Evolutionary conservation across 176 grass and related monocot species (phyloP).

Genomic region (Saccharum officinarum): DNA sequence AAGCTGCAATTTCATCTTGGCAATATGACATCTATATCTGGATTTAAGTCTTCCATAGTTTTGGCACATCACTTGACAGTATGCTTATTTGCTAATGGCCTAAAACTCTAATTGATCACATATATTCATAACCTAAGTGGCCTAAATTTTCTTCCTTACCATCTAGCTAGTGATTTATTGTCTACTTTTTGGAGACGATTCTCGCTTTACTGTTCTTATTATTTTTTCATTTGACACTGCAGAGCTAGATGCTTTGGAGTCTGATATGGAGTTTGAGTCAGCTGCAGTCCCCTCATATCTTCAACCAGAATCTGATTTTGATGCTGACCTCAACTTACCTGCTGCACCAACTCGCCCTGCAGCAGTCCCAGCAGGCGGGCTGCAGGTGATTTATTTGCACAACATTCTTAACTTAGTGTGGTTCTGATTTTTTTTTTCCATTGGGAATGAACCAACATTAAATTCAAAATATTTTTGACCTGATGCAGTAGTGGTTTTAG

Average conservation of each 20-base stretch:
- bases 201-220: neutral
- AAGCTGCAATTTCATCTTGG: slow-evolving; percentile 7
- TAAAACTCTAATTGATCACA: slow-evolving; percentile 11
- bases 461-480: neutral
- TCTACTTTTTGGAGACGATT: neutral
- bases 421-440: neutral
- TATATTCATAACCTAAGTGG: neutral
- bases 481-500: neutral
- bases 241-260: slow-evolving; percentile 95
- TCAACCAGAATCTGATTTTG: slow-evolving; percentile 77
- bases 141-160: neutral
- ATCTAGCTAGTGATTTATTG: neutral
- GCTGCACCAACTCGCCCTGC: slow-evolving; percentile 63
- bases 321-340: slow-evolving; percentile 70
- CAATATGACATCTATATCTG: neutral
- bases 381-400: slow-evolving; percentile 34
- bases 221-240: slow-evolving; percentile 19
- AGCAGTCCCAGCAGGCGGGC: slow-evolving; percentile 41
- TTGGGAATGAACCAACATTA: neutral
- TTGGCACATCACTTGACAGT: neutral
- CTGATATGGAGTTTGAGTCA: slow-evolving; percentile 77
- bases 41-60: neutral
- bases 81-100: neutral
- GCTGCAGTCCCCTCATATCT: slow-evolving; percentile 90
- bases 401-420: neutral